Base-by-base conservation (phyloP, 176 grass and related monocot species). In the Oryza meyeriana region DNA sequence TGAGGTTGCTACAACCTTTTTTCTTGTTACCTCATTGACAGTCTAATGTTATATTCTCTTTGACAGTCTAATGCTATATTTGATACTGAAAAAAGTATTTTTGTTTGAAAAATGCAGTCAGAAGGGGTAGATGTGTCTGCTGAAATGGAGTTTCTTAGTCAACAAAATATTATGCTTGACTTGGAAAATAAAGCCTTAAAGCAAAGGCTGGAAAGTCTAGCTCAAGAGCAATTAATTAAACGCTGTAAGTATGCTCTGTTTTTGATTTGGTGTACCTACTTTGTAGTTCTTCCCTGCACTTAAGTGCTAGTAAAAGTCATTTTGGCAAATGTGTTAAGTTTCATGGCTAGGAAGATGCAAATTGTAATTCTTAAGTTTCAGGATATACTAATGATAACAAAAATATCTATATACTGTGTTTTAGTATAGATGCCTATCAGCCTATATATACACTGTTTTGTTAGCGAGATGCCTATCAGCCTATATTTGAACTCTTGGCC, bases 101-200 rank as follows among this genome's bases (percentile, higher is more conserved):
- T 57, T 81, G 36, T 75, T 81, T 30, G 13, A 83, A 85, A 41
- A 44, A 72, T 82, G 73, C 76, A 99, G 96, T 79, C 91, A 45
- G 93, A 95, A 87, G 89, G 93, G 50, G 82, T 87, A 74, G 90
- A 91, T 77, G 89, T 90, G 47, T 93, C 93, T 79, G 93, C 96
- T 77, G 96, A 99, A 89, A 83, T 99, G 85, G 93, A 95, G 30
- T 99, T 99, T 85, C 87, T 95, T 72, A 89, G 83, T 71, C 87
- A 93, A 57, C 93, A 99, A 74, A 95, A 99, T 89, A 94, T 99
- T 77, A 95, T 99, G 50, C 69, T 99, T 14, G 89, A 93, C 84
- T 86, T 99, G 83, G 96, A 99, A 88, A 99, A 99, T 66, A 95
- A 93, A 84, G 74, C 93, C 38, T 88, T 99, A 76, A 99, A 95